Percentiles rank a stretch among this genome's conserved stretches.
These are phyloP conservation scores for Dichotomocladium elegans DNA, from an alignment of 371 early-diverging fungal species.

Conservation along the genomic window DNA sequence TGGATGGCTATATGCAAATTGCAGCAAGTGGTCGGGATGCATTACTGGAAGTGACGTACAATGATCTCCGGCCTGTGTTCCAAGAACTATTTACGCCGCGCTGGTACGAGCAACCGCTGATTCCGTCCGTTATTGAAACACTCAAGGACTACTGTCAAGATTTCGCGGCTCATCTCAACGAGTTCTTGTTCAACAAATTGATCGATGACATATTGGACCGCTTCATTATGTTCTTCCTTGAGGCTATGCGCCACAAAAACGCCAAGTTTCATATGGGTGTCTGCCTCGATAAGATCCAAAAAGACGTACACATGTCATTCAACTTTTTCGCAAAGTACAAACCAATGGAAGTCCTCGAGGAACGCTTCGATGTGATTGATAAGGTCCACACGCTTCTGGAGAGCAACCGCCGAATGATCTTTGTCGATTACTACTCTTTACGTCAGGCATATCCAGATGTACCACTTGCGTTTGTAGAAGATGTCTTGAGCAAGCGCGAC, in stretches of 20 bases:
- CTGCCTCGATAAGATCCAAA: slow-evolving; percentile 60
- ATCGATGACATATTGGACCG: slow-evolving; percentile 82
- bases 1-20: slow-evolving; percentile 83
- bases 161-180: slow-evolving; percentile 72
- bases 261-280: slow-evolving; percentile 68
- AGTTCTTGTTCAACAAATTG: slow-evolving; percentile 81
- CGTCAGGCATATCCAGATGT: slow-evolving; percentile 81
- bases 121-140: slow-evolving; percentile 83
- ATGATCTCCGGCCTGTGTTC: slow-evolving; percentile 75
- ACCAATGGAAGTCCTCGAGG: slow-evolving; percentile 56
- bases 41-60: slow-evolving; percentile 78
- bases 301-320: slow-evolving; percentile 58
- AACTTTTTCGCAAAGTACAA: slow-evolving; percentile 69
- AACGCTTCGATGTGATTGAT: slow-evolving; percentile 73
- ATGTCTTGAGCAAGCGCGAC: slow-evolving; percentile 69
- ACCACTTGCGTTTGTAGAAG: slow-evolving; percentile 75
- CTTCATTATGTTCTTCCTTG: slow-evolving; percentile 77
- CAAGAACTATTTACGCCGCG: slow-evolving; percentile 65
- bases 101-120: slow-evolving; percentile 90
- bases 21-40: slow-evolving; percentile 69
- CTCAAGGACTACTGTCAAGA: slow-evolving; percentile 88
- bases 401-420: slow-evolving; percentile 62
- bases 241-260: slow-evolving; percentile 74
- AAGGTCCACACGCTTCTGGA: slow-evolving; percentile 68
- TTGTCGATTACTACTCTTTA: slow-evolving; percentile 73